Evolutionary conservation across 805 yeast genomes (phyloP), one percentile per base, ranked within the genome.

Genomic region (Scheffersomyces amazonensis): DNA sequence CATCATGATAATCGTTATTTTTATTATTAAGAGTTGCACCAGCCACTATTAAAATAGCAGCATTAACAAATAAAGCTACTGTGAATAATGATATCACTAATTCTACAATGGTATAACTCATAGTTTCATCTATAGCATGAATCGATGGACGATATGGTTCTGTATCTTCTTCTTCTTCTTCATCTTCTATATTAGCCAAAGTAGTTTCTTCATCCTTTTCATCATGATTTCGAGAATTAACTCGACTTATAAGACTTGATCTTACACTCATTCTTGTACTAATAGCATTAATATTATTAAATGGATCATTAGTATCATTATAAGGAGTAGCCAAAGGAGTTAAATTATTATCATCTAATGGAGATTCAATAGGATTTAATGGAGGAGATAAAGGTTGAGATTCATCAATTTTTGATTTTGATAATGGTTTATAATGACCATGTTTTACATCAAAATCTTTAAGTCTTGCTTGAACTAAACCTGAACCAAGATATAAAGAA

Each of bases 21-120:
- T 73, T 64, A 36, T 65, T 81, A 38, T 67, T 76, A 45, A 90
- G 67, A 1, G 96, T 86, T 0, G 96, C 84, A 22, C 96, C 96
- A 1, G 96, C 93, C 3, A 90, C 95, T 39, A 89, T 87, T 40
- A 89, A 71, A 52, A 90, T 89, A 3, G 96, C 87, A 8, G 95
- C 78, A 61, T 89, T 89, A 41, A 89, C 96, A 65, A 89, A 89
- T n/a, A 90, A 75, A 0, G 96, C 97, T 27, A 89, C 91, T 2
- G 91, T 74, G 54, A 89, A 81, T 31, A 89, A 70, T 1, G 96
- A 87, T 15, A 89, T 74, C 31, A 87, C 80, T 37, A 89, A 72
- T 63, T 89, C 97, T 10, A 83, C 84, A 37, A 87, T 84, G 0
- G 96, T 83, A 58, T 77, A 87, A 12, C 78, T 75, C 80, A 89